These are phyloP conservation scores for Tranzscheliella williamsii DNA, from an alignment of 1,284 basidiomycete genomes.

Conservation along the genomic window DNA sequence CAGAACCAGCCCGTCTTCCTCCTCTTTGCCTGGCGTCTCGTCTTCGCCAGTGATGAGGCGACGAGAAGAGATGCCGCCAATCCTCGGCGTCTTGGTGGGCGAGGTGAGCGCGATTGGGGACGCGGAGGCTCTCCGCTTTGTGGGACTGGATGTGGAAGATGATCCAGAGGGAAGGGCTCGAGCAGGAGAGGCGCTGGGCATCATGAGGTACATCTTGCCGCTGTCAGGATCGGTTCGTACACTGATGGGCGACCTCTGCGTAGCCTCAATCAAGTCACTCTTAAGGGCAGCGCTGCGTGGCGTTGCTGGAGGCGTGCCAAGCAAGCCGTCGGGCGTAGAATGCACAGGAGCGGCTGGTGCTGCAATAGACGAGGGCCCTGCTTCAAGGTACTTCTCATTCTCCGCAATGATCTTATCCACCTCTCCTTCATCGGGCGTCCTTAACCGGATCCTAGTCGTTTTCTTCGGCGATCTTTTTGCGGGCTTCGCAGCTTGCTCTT, in stretches of 20 bases:
- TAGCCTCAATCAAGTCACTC: constrained; percentile 29
- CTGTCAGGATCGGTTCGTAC: constrained; percentile 44
- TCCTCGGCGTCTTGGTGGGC: constrained; percentile 24
- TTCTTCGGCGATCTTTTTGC: not conserved
- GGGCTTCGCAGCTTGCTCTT: too few species aligned
- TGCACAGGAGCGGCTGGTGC: not conserved
- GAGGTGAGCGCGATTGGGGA: constrained; percentile 14
- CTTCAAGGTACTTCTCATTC: not conserved
- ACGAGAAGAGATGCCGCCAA: constrained; percentile 3
- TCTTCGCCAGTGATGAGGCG: constrained; percentile 18
- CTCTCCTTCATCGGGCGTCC: constrained; percentile 29
- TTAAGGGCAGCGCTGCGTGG: constrained; percentile 4
- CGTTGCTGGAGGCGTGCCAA: constrained; percentile 29
- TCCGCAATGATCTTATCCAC: constrained; percentile 34
- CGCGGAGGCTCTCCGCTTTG: constrained; percentile 20
- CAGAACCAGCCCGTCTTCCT: constrained; percentile 41
- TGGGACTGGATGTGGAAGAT: constrained; percentile 14
- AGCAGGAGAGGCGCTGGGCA: constrained; percentile 8
- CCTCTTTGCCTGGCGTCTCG: constrained; percentile 12
- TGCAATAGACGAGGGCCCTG: constrained; percentile 1
- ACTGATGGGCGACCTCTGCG: constrained; percentile 32
- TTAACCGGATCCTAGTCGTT: constrained; percentile 7
- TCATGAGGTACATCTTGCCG: constrained; percentile 34
- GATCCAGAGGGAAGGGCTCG: too few species aligned
- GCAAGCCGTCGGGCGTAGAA: not conserved